Percentiles rank a stretch among this genome's conserved stretches.
Conservation (phyloP, 495 filamentous ascomycete species). For the Friedmanniomyces endolithicus region DNA sequence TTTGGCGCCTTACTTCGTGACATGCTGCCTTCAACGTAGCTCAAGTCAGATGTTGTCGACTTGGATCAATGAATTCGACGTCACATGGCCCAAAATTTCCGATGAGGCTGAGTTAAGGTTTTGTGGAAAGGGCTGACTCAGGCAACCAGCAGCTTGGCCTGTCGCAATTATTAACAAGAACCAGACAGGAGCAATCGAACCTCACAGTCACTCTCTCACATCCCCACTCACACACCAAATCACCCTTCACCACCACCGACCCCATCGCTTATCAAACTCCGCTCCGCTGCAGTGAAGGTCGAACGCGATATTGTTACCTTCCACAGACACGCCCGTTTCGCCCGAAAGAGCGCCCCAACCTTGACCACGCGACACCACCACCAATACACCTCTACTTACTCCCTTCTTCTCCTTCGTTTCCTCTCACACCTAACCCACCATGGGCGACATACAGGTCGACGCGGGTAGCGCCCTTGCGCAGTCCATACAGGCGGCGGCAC, state of each 20-base stretch:
- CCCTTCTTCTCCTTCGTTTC: background rate
- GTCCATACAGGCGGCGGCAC: slow-evolving; percentile 64
- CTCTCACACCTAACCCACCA: background rate
- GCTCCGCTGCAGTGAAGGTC: background rate
- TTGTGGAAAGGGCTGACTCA: too few relatives aligned
- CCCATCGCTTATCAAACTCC: background rate
- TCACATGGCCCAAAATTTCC: too few relatives aligned
- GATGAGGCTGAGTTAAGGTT: too few relatives aligned
- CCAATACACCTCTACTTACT: background rate
- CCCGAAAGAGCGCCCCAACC: background rate
- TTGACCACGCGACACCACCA: background rate
- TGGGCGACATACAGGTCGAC: slow-evolving; percentile 32
- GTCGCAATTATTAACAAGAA: too few relatives aligned
- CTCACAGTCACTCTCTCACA: too few relatives aligned
- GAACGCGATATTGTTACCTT: too few relatives aligned
- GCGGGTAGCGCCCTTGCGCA: slow-evolving; percentile 69
- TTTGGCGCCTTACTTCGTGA: background rate
- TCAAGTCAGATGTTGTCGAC: too few relatives aligned
- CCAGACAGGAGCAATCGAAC: too few relatives aligned
- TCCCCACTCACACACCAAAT: too few relatives aligned
- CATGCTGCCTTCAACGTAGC: background rate
- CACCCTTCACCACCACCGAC: background rate
- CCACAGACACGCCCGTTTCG: too few relatives aligned
- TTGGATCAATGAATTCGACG: background rate
- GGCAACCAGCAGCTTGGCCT: too few relatives aligned